These are phyloP conservation scores for Athelia psychrophila DNA, from an alignment of 1,284 basidiomycete genomes.

Conservation along the genomic window DNA sequence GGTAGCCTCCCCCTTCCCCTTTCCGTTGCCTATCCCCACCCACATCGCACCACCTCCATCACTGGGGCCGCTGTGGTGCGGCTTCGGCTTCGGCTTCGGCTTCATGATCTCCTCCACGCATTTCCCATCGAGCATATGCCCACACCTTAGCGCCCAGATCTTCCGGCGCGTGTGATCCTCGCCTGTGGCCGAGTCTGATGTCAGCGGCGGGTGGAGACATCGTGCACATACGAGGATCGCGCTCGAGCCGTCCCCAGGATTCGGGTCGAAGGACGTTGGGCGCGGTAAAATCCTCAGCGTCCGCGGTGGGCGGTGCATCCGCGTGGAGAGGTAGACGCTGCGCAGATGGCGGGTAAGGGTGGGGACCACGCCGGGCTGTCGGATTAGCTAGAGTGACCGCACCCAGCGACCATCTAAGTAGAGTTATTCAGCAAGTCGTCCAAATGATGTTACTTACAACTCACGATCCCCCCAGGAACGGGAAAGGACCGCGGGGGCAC, in stretches of 20 bases:
- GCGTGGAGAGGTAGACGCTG: constrained; percentile 12
- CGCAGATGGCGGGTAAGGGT: constrained; percentile 29
- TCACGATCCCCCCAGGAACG: too few species aligned
- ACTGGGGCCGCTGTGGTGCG: constrained; percentile 8
- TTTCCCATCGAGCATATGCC: constrained; percentile 74
- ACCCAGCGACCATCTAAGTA: too few species aligned
- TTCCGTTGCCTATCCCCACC: constrained; percentile 31
- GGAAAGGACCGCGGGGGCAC: too few species aligned
- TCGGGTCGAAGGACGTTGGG: constrained; percentile 26
- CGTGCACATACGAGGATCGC: constrained; percentile 57
- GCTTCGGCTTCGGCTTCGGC: constrained; percentile 36
- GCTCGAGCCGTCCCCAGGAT: constrained; percentile 17
- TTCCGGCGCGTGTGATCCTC: constrained; percentile 36
- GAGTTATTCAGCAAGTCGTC: too few species aligned
- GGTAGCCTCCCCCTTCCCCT: constrained; percentile 27
- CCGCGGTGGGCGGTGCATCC: constrained; percentile 19
- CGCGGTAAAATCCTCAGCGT: too few species aligned
- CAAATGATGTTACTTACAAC: too few species aligned
- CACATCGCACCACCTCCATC: constrained; percentile 6
- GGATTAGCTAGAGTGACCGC: too few species aligned
- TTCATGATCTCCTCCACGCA: constrained; percentile 57
- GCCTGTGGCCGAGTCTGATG: constrained; percentile 28
- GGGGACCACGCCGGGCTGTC: constrained; percentile 20
- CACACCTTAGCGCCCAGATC: constrained; percentile 70
- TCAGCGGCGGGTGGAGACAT: constrained; percentile 55